These are phyloP conservation scores for Goffeauzyma gilvescens DNA, from an alignment of 768 basidiomycete species.

Conservation along the genomic window DNA sequence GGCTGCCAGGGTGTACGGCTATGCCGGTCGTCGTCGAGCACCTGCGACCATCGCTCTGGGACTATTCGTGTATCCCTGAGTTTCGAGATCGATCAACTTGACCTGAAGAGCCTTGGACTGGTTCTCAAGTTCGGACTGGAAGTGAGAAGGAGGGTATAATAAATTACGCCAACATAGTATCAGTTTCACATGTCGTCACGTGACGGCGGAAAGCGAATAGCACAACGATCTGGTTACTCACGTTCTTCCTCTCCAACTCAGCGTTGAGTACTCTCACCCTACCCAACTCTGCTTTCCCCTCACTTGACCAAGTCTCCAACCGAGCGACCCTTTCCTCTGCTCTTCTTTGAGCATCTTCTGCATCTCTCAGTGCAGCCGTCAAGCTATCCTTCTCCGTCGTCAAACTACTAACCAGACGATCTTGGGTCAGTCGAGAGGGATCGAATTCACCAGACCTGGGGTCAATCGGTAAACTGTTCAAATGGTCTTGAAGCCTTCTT, in stretches of 20 bases:
- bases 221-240: constrained; percentile 31
- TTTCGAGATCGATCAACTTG: constrained; percentile 63
- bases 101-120: constrained; percentile 68
- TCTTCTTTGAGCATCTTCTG: too few relatives aligned
- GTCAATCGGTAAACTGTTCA: too few relatives aligned
- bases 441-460: too few relatives aligned
- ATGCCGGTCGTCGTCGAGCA: too few relatives aligned
- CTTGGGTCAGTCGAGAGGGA: constrained; percentile 23
- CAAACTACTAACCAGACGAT: constrained; percentile 54
- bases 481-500: too few relatives aligned
- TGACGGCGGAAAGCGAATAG: too few relatives aligned
- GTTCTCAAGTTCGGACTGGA: constrained; percentile 61
- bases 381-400: constrained; percentile 66
- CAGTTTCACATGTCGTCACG: too few relatives aligned
- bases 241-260: constrained; percentile 57
- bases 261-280: constrained; percentile 64
- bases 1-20: too few relatives aligned
- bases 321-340: too few relatives aligned
- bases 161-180: too few relatives aligned
- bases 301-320: too few relatives aligned
- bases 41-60: too few relatives aligned
- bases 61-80: constrained; percentile 50
- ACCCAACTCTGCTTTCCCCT: constrained; percentile 57
- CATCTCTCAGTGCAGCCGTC: constrained; percentile 49
- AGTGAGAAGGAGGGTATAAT: constrained; percentile 6